Evolutionary conservation across 306 rosid species (phyloP).

Genomic region (Ormosia emarginata): DNA sequence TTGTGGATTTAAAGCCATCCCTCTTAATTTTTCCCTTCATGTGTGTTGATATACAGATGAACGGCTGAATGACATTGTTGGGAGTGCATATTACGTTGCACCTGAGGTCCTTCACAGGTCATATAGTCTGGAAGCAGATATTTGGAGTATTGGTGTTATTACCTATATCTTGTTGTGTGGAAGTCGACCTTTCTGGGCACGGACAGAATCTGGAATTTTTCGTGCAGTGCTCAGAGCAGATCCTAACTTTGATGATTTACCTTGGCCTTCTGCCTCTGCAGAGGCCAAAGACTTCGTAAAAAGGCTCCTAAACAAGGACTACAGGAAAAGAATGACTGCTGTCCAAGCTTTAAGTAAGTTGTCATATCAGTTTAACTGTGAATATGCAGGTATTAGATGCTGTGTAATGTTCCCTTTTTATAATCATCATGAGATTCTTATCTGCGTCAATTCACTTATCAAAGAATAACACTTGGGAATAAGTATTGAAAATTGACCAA

Average conservation of each 20-base stretch:
- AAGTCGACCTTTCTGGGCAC: constrained; percentile 96
- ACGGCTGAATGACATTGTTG: constrained; percentile 92
- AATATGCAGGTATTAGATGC: neutral
- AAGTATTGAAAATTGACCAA: neutral
- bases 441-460: neutral
- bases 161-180: constrained; percentile 83
- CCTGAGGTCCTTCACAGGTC: constrained; percentile 98
- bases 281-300: constrained; percentile 96
- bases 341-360: constrained; percentile 90
- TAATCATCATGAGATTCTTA: constrained; percentile 1
- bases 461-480: neutral
- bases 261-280: constrained; percentile 81
- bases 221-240: constrained; percentile 93
- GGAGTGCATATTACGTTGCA: constrained; percentile 97
- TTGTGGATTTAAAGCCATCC: neutral
- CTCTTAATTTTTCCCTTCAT: neutral
- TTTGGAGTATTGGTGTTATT: constrained; percentile 98
- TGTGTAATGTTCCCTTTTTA: neutral
- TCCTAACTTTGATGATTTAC: constrained; percentile 82
- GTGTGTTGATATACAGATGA: constrained; percentile 44
- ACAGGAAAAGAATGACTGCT: constrained; percentile 94
- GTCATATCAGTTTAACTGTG: neutral
- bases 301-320: constrained; percentile 94
- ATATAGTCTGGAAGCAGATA: constrained; percentile 86
- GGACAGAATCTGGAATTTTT: constrained; percentile 93